phyloP scores from a whole-genome alignment of 176 grass and related monocot genomes.

The Rhynchospora pubera region DNA sequence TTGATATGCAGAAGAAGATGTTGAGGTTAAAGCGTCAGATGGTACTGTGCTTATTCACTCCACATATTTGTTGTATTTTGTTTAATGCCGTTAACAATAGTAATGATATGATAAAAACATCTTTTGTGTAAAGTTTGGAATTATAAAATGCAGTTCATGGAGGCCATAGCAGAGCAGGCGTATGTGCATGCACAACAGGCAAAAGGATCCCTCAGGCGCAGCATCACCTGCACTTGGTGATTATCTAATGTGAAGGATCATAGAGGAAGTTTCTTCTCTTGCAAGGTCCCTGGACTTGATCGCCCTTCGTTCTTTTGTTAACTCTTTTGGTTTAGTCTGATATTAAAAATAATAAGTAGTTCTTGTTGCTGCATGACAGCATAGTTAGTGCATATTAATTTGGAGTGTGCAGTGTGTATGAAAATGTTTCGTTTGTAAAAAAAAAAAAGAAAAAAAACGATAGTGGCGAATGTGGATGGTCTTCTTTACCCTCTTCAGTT shows the following conservation, averaged over 20 bases:
- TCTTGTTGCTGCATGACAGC: not conserved
- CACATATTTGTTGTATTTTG: not conserved
- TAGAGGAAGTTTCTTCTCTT: not conserved
- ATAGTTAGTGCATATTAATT: not conserved
- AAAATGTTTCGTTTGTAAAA: conserved; percentile 6
- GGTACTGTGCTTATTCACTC: conserved; percentile 29
- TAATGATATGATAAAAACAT: not conserved
- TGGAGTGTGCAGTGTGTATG: not conserved
- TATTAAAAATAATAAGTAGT: conserved; percentile 1
- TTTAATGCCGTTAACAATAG: not conserved
- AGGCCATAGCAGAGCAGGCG: conserved; percentile 21
- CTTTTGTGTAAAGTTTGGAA: not conserved
- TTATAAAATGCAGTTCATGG: conserved; percentile 17
- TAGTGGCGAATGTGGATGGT: not conserved
- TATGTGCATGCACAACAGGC: conserved; percentile 20
- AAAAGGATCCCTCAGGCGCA: not conserved
- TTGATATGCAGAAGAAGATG: conserved; percentile 41
- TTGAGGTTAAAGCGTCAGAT: conserved; percentile 42
- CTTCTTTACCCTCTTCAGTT: no score
- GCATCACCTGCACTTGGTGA: conserved; percentile 29
- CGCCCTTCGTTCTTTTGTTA: not conserved
- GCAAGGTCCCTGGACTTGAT: not conserved
- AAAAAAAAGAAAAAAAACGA: not conserved
- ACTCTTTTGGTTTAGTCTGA: not conserved
- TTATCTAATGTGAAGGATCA: not conserved